Evolutionary conservation across 2,329 filamentous ascomycete species (phyloP).

Genomic region (Parastagonospora nodorum): DNA sequence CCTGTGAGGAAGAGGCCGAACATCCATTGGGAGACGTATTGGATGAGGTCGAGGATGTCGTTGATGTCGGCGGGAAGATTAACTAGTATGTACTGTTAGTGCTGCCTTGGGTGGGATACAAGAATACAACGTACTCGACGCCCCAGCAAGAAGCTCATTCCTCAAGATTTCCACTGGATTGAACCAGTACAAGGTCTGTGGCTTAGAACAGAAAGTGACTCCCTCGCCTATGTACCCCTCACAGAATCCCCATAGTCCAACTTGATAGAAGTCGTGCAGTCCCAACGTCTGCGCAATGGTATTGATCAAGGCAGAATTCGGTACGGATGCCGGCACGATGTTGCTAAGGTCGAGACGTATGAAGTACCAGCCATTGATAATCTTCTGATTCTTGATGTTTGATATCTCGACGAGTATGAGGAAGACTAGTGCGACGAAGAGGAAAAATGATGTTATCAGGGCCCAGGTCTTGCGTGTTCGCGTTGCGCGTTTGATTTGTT

Average conservation of each 20-base stretch:
- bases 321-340: constrained; percentile 74
- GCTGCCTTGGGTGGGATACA: not conserved
- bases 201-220: constrained; percentile 75
- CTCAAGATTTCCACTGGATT: constrained; percentile 84
- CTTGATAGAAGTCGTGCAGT: constrained; percentile 91
- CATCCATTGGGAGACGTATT: constrained; percentile 80
- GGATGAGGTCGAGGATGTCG: constrained; percentile 74
- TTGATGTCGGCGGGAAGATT: constrained; percentile 76
- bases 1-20: constrained; percentile 83
- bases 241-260: constrained; percentile 91
- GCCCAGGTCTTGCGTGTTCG: constrained; percentile 65
- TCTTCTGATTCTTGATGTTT: constrained; percentile 66
- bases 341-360: constrained; percentile 82
- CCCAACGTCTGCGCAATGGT: constrained; percentile 84
- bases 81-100: constrained; percentile 53
- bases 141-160: constrained; percentile 78
- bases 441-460: constrained; percentile 68
- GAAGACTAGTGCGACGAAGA: constrained; percentile 77
- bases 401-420: constrained; percentile 81
- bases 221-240: constrained; percentile 79
- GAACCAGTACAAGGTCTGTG: constrained; percentile 81
- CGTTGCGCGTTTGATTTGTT: constrained; percentile 47
- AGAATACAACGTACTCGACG: constrained; percentile 63
- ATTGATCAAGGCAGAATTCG: constrained; percentile 78
- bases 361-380: constrained; percentile 77